phyloP scores from a whole-genome alignment of 495 filamentous ascomycete genomes.

The Aspergillus ellipticus region DNA sequence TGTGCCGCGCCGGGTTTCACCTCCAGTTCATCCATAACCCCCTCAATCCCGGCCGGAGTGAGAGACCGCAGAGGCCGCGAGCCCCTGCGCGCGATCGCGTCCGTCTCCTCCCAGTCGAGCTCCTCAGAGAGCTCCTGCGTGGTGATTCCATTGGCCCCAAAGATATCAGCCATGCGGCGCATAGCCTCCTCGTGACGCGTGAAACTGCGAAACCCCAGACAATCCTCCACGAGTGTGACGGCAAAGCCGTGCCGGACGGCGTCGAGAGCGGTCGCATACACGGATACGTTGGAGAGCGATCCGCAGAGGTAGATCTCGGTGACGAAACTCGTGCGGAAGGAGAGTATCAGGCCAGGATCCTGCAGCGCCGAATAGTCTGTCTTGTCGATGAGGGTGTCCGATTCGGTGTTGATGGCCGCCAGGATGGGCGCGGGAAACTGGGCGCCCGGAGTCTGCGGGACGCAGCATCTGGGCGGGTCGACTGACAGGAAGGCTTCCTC shows the following conservation, averaged over 20 bases:
- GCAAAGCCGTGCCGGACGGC: conserved; percentile 82
- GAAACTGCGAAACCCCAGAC: conserved; percentile 75
- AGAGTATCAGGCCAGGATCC: conserved; percentile 64
- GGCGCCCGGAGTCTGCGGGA: conserved; percentile 57
- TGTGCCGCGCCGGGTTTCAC: conserved; percentile 12
- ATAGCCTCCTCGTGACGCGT: conserved; percentile 72
- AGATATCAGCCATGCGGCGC: conserved; percentile 67
- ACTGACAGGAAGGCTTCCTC: conserved; percentile 62
- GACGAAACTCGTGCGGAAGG: conserved; percentile 71
- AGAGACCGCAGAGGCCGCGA: conserved; percentile 16
- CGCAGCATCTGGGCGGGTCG: conserved; percentile 53
- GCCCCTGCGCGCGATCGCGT: conserved; percentile 33
- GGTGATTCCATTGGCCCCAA: conserved; percentile 64
- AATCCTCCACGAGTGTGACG: conserved; percentile 84
- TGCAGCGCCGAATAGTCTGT: conserved; percentile 86
- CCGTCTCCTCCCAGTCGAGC: conserved; percentile 45
- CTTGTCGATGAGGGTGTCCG: conserved; percentile 72
- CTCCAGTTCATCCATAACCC: conserved; percentile 35
- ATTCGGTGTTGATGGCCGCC: conserved; percentile 48
- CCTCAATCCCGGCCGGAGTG: conserved; percentile 33
- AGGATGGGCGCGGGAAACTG: conserved; percentile 62
- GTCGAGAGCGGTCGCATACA: conserved; percentile 90
- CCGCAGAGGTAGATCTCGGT: conserved; percentile 93
- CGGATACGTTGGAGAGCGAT: conserved; percentile 79
- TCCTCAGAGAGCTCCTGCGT: conserved; percentile 56